Base-by-base conservation (phyloP, 2,329 filamentous ascomycete species). In the Periconia macrospinosa region DNA sequence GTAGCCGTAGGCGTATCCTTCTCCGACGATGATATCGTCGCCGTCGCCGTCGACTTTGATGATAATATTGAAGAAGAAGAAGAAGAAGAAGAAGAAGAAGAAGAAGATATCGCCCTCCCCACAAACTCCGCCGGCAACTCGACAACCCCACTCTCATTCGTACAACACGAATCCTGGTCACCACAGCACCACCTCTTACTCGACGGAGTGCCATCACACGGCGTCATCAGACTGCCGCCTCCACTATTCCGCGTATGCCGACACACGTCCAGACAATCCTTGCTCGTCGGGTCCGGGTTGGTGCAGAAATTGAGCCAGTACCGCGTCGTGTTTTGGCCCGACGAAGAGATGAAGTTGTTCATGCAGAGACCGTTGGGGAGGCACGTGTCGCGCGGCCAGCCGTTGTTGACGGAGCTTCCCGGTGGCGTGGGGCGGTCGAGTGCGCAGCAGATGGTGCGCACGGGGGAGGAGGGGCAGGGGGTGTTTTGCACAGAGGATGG, bases 321-420 rank as follows among this genome's bases (percentile, higher is more conserved):
- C 10, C 45, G 43, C 3, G 49, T 54, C 47, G 3, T 9, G 40
- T 42, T 15, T 30, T 20, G 2, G 47, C 54, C 17, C 20, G 41
- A 1, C 11, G 11, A 14, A 10, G 40, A 6, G 27, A 49, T 30
- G 45, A 50, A 7, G n/a, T 50, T 48, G 27, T 61, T 59, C 33
- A 52, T 52, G 20, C 58, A 61, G 14, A 61, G 23, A 10, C 56
- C 58, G 23, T 61, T 61, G 6, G 52, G 50, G n/a, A 61, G 41
- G 33, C 58, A 61, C 46, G 55, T 54, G 46, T 61, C 58, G 2
- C 44, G 27, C 1, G 56, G 49, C 7, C 35, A 45, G 17, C 58
- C 58, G 23, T 43, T 35, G 30, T 37, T 47, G 23, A 53, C 17
- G 30, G 50, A 40, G 17, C 45, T 45, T 1, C 58, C 56, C 1